Conservation (phyloP, 2,329 filamentous ascomycete species). For the Trichoderma cornu-damae region DNA sequence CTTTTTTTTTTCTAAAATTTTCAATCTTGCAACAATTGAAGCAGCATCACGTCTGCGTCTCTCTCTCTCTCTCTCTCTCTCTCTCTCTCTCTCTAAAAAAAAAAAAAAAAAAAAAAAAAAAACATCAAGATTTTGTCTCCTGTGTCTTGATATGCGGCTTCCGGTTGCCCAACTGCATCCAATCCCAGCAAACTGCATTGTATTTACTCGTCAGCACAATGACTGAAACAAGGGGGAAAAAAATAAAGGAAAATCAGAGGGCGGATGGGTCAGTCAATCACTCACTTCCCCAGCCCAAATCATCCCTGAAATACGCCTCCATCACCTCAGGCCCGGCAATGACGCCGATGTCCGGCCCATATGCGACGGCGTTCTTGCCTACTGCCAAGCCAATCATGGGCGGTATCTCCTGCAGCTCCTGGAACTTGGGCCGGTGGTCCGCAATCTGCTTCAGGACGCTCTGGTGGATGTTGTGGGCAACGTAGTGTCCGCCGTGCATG, state of each 20-base stretch:
- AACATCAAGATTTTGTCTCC: background rate
- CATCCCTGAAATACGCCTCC: constrained; percentile 60
- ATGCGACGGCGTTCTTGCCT: constrained; percentile 63
- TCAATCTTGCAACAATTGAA: too few species aligned
- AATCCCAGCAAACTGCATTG: constrained; percentile 50
- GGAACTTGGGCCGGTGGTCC: constrained; percentile 41
- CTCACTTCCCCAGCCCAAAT: constrained; percentile 61
- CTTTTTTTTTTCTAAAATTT: too few species aligned
- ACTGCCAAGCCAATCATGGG: constrained; percentile 68
- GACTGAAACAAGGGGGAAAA: background rate
- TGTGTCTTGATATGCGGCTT: constrained; percentile 20
- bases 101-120: too few species aligned
- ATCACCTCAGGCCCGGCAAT: constrained; percentile 58
- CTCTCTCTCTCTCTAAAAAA: too few species aligned
- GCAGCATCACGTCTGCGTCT: too few species aligned
- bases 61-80: too few species aligned
- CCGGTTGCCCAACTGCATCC: constrained; percentile 43
- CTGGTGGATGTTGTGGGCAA: constrained; percentile 63
- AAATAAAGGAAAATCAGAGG: too few species aligned
- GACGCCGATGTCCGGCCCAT: constrained; percentile 52
- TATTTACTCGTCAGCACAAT: constrained; percentile 21
- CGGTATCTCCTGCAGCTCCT: constrained; percentile 49
- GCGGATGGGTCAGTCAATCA: constrained; percentile 23
- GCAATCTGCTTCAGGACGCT: constrained; percentile 45
- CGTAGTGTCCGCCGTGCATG: constrained; percentile 66